Evolutionary conservation across 345 rosid species (phyloP).

Genomic region (Pseudoturritis turrita): DNA sequence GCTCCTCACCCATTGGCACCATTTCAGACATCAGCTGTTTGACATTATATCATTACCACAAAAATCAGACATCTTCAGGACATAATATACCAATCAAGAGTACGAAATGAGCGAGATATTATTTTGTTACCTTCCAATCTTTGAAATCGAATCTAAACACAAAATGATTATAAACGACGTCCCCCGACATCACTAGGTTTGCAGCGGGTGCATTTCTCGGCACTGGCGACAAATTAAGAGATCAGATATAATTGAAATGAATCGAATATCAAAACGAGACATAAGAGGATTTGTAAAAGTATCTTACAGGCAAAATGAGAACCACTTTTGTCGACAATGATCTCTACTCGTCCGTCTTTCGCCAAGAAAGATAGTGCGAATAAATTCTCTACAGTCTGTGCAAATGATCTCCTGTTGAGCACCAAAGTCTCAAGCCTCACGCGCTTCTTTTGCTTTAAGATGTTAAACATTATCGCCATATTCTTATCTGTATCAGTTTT

Average conservation of each 20-base stretch:
- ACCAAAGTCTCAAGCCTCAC: conserved; percentile 70
- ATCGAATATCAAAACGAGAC: background rate
- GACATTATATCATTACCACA: background rate
- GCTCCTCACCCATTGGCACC: conserved; percentile 62
- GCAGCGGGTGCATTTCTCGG: conserved; percentile 85
- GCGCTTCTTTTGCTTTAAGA: conserved; percentile 50
- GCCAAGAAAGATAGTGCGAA: conserved; percentile 86
- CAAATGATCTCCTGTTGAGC: conserved; percentile 71
- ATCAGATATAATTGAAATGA: background rate
- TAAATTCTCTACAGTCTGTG: conserved; percentile 85
- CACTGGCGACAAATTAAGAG: conserved; percentile 36
- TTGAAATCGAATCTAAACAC: conserved; percentile 82
- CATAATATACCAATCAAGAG: background rate
- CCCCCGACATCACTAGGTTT: conserved; percentile 45
- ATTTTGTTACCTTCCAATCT: conserved; percentile 77
- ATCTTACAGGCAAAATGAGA: conserved; percentile 72
- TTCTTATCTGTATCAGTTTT: conserved; percentile 85
- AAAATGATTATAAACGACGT: conserved; percentile 65
- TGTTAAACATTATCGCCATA: conserved; percentile 66
- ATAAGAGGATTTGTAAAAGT: background rate
- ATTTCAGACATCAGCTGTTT: conserved; percentile 49
- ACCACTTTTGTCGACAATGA: conserved; percentile 52
- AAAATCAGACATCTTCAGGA: background rate
- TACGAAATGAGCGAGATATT: background rate
- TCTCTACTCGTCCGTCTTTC: conserved; percentile 82